Percentiles rank a stretch among this genome's conserved stretches.
phyloP scores from a whole-genome alignment of 495 filamentous ascomycete genomes.

The Aspergillus carlsbadensis region DNA sequence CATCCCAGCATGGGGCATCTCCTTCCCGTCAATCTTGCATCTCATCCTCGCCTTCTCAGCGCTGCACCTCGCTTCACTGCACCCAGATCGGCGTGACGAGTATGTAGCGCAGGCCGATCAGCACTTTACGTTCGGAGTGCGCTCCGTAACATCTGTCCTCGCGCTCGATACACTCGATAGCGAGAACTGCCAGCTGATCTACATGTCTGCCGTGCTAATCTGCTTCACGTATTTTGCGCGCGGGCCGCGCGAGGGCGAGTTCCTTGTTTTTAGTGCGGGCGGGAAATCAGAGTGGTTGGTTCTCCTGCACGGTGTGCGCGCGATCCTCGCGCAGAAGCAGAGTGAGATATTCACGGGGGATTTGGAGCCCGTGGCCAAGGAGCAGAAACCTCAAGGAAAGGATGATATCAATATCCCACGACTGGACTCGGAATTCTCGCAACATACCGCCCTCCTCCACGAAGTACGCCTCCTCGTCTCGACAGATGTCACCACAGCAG shows the following conservation, averaged over 20 bases:
- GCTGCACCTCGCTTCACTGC: slow-evolving; percentile 40
- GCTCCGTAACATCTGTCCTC: slow-evolving; percentile 40
- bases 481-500: background rate
- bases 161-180: slow-evolving; percentile 26
- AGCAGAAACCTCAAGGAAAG: no score
- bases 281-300: slow-evolving; percentile 45
- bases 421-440: slow-evolving; percentile 15
- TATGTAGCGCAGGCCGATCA: slow-evolving; percentile 39
- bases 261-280: slow-evolving; percentile 41
- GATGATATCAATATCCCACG: no score
- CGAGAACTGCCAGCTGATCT: slow-evolving; percentile 44
- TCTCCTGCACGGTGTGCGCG: slow-evolving; percentile 43
- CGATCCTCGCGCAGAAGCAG: slow-evolving; percentile 26
- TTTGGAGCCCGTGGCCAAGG: slow-evolving; percentile 13
- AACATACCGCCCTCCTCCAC: slow-evolving; percentile 20
- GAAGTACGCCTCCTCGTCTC: slow-evolving; percentile 19
- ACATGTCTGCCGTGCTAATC: slow-evolving; percentile 45
- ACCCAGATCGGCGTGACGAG: no score
- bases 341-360: slow-evolving; percentile 31
- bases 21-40: slow-evolving; percentile 45
- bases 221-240: slow-evolving; percentile 48
- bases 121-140: slow-evolving; percentile 48
- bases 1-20: slow-evolving; percentile 41
- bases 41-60: slow-evolving; percentile 45
- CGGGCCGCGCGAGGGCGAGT: slow-evolving; percentile 38